phyloP scores from a whole-genome alignment of 2,329 filamentous ascomycete genomes.

The Graphilbum sp. region DNA sequence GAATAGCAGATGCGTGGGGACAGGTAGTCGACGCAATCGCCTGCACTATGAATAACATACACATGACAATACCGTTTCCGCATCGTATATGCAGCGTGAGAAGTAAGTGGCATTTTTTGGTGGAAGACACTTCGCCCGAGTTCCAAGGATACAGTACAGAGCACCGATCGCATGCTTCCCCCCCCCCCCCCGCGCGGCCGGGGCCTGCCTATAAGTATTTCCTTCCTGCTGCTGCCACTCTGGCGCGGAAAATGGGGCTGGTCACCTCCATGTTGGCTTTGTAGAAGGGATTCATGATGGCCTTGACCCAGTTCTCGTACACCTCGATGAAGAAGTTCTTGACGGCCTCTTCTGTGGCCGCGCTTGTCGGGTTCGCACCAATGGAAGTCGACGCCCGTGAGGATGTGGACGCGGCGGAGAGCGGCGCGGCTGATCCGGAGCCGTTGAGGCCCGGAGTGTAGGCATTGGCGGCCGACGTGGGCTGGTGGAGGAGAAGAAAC shows the following conservation, averaged over 20 bases:
- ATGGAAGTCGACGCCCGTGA: constrained; percentile 49
- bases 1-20: neutral
- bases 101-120: too few species aligned
- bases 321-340: constrained; percentile 89
- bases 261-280: constrained; percentile 66
- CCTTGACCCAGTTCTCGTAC: constrained; percentile 94
- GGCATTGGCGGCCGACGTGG: constrained; percentile 17
- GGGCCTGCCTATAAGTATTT: constrained; percentile 54
- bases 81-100: too few species aligned
- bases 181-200: too few species aligned
- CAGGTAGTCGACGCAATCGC: neutral
- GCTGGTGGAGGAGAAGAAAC: constrained; percentile 86
- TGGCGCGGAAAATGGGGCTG: constrained; percentile 70
- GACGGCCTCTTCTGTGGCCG: constrained; percentile 89
- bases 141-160: too few species aligned
- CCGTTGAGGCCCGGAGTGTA: constrained; percentile 9
- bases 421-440: constrained; percentile 18
- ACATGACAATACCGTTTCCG: neutral
- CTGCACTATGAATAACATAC: constrained; percentile 1
- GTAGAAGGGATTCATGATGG: constrained; percentile 95
- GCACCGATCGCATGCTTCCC: too few species aligned
- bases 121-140: too few species aligned
- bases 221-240: constrained; percentile 74
- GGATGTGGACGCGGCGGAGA: constrained; percentile 14
- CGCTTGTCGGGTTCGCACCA: constrained; percentile 71